Conservation (phyloP, 371 early-diverging fungal species). For the Mycotypha africana region DNA sequence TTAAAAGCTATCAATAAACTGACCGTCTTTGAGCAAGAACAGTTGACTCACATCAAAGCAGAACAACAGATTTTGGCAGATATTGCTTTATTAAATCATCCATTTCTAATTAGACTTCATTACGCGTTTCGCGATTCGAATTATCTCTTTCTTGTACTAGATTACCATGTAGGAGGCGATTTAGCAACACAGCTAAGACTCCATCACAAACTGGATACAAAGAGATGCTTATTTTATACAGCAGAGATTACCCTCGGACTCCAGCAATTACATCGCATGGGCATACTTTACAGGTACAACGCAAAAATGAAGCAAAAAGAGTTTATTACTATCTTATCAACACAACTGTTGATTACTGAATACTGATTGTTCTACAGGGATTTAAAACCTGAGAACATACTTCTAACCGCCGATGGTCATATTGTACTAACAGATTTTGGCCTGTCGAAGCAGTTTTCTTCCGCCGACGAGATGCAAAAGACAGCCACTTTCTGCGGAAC, state of each 20-base stretch:
- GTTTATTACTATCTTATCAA: neutral
- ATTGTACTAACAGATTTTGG: slow-evolving; percentile 90
- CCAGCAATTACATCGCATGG: slow-evolving; percentile 80
- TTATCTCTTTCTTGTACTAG: slow-evolving; percentile 94
- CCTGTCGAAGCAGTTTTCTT: slow-evolving; percentile 64
- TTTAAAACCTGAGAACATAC: slow-evolving; percentile 86
- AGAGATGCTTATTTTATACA: slow-evolving; percentile 62
- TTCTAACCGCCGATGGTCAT: slow-evolving; percentile 74
- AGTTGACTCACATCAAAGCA: slow-evolving; percentile 67
- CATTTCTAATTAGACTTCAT: slow-evolving; percentile 93
- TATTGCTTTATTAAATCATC: slow-evolving; percentile 61
- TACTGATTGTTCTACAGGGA: slow-evolving; percentile 43
- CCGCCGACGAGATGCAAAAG: slow-evolving; percentile 33
- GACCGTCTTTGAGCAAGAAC: slow-evolving; percentile 80
- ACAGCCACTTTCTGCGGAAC: slow-evolving; percentile 95
- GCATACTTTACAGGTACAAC: slow-evolving; percentile 76
- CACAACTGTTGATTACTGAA: neutral
- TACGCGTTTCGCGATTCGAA: slow-evolving; percentile 90
- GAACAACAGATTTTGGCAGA: slow-evolving; percentile 47
- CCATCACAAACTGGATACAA: slow-evolving; percentile 27
- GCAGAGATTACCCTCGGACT: slow-evolving; percentile 87
- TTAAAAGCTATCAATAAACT: slow-evolving; percentile 97
- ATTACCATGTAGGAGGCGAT: slow-evolving; percentile 84
- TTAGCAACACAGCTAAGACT: slow-evolving; percentile 52
- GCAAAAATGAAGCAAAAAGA: neutral